Evolutionary conservation across 169 alveolate genomes (phyloP), one percentile per base, ranked within the genome.

Genomic region (Eimeria falciformis): DNA sequence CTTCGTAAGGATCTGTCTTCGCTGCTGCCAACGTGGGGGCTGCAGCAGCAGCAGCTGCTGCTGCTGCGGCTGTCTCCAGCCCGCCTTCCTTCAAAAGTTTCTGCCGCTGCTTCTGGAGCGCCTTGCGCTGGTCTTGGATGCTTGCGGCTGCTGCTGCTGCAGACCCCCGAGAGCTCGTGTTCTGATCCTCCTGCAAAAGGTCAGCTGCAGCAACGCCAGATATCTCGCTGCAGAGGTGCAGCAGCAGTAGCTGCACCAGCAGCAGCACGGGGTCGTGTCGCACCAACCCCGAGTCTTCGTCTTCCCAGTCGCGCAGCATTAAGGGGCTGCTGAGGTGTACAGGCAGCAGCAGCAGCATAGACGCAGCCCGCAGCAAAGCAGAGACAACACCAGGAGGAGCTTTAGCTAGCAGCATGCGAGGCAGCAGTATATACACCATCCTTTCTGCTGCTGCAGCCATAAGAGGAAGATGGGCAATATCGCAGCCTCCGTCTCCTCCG

Each of bases 341-440:
- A 73, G 84, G 84, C 84, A 73, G 84, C 84, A 73, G 84, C 37
- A 73, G 84, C 84, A 73, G 84, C 84, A 73, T 37, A 21, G 84
- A 6, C 7, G 84, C 84, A 37, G 84, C 84, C 23, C 58, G 84
- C 37, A 73, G 84, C 56, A 73, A 40, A 55, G 84, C 65, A 45
- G 62, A 43, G 11, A 73, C 27, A 25, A 73, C 84, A 18, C 62
- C 84, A 18, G 62, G 14, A 12, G 84, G 84, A 12, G 84, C 84
- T 6, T 33, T 46, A 40, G 84, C 84, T 3, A 73, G 84, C 84
- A 73, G 84, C 84, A 73, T 73, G 62, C 84, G 84, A 21, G 84
- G 84, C 56, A 73, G 84, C 62, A 73, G n/a, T n/a, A 73, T 73
- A 27, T 73, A 73, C 33, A 45, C 84, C 2, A 73, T 9, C 14